phyloP scores from a whole-genome alignment of 305 asterid genomes.

The Withania somnifera region DNA sequence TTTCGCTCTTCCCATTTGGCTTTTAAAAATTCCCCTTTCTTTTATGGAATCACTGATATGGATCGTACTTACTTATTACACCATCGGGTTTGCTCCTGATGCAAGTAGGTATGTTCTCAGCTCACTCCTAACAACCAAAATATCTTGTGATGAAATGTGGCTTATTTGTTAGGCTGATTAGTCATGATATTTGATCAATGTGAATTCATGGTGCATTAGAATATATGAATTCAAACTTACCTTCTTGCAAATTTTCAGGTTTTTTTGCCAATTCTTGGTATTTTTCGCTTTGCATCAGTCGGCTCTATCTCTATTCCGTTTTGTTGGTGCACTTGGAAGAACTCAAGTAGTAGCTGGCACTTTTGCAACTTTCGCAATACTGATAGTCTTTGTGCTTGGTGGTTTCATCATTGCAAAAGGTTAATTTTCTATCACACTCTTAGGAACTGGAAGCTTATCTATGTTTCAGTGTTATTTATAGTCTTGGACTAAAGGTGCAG shows the following conservation, averaged over 20 bases:
- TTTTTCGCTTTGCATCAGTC: slow-evolving; percentile 73
- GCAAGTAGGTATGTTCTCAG: slow-evolving; percentile 45
- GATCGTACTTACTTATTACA: slow-evolving; percentile 76
- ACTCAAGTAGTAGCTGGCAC: slow-evolving; percentile 74
- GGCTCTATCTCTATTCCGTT: slow-evolving; percentile 82
- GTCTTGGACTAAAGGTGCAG: background rate
- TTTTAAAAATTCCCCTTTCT: slow-evolving; percentile 67
- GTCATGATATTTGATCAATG: background rate
- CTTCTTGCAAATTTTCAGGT: slow-evolving; percentile 32
- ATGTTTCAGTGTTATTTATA: background rate
- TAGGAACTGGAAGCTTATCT: no score
- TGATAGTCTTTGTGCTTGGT: slow-evolving; percentile 80
- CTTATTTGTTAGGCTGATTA: background rate
- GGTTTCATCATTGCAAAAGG: slow-evolving; percentile 88
- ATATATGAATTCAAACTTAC: background rate
- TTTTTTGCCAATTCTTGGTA: slow-evolving; percentile 67
- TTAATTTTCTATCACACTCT: slow-evolving; percentile 11
- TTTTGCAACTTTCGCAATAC: slow-evolving; percentile 59
- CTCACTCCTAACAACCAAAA: background rate
- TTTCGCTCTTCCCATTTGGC: slow-evolving; percentile 79
- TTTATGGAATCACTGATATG: slow-evolving; percentile 72
- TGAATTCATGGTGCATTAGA: background rate
- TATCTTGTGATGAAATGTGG: background rate
- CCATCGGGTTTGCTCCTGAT: slow-evolving; percentile 85
- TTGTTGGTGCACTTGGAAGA: slow-evolving; percentile 73